A percentile compares a stretch with the other conserved stretches of the same genome.
These are phyloP conservation scores for Gonapodya sp. DNA, from an alignment of 192 early-diverging fungal species.

Conservation along the genomic window DNA sequence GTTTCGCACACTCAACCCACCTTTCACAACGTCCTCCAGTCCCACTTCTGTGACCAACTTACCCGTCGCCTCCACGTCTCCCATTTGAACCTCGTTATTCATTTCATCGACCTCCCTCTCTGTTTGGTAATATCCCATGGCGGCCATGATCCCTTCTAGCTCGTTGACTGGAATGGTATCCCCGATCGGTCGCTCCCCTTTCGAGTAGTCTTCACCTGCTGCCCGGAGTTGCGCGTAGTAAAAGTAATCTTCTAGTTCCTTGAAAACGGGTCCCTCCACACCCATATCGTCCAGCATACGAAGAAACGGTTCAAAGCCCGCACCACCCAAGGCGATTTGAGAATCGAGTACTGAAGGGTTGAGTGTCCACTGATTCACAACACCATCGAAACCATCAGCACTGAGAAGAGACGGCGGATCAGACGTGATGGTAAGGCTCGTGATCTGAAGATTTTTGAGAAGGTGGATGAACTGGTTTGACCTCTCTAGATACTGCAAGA, in stretches of 20 bases:
- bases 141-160: conserved; percentile 45
- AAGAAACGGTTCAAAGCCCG: conserved; percentile 39
- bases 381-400: conserved; percentile 31
- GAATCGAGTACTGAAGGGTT: conserved; percentile 25
- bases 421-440: conserved; percentile 25
- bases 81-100: conserved; percentile 42
- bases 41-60: conserved; percentile 26
- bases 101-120: conserved; percentile 45
- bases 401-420: conserved; percentile 34
- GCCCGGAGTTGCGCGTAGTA: conserved; percentile 48
- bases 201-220: conserved; percentile 40
- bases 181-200: conserved; percentile 24
- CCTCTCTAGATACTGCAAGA: conserved; percentile 10
- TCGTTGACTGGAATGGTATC: conserved; percentile 29
- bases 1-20: conserved; percentile 23
- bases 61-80: conserved; percentile 20
- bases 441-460: conserved; percentile 24
- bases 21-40: conserved; percentile 42
- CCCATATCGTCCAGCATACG: conserved; percentile 33
- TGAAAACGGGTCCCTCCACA: conserved; percentile 28
- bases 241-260: conserved; percentile 57
- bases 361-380: conserved; percentile 42
- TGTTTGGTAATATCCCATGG: conserved; percentile 48
- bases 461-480: conserved; percentile 15
- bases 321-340: conserved; percentile 30